Evolutionary conservation across 768 basidiomycete species (phyloP), one percentile per base, ranked within the genome.

Genomic region (Mycena albidolilacea): DNA sequence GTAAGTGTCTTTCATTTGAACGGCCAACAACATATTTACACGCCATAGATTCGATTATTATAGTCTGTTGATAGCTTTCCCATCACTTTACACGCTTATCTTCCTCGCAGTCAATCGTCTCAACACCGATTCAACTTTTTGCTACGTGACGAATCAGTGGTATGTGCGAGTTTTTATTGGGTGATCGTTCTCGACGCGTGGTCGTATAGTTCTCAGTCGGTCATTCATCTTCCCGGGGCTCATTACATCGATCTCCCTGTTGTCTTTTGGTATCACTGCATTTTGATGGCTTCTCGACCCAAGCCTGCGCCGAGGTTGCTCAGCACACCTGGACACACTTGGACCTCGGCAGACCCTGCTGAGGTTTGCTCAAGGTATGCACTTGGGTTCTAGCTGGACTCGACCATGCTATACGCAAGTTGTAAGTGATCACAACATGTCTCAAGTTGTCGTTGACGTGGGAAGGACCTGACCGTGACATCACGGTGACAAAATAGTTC

Each of bases 1-100:
- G 66, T 67, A n/a, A 59, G 66, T 44, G 8, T 59, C 12, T 21
- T 17, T 23, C 30, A n/a, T 10, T 37, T 15, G 46, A 17, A 35
- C 7, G 6, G 15, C 7, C n/a, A 57, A 48, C 12, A 59, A 59
- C 37, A 14, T 46, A 23, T 19, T 15, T 19, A 43, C n/a, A 35
- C 14, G 23, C 19, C 6, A 35, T 12, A 68, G 72, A 73, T 30
- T 44, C 72, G 7, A n/a, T 73, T 30, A 38, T 73, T 8, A 73
- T 69, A 37, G 72, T 74, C 3, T 10, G 70, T 55, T 35, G 11
- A 48, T 48, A 14, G 17, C 46, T 17, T 48, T 17, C 17, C 46
- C 17, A 48, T 48, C 46, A 48, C 46, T 48, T 5, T 48, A 19
- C 46, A 48, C 11, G 12, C 46, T 48, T 48, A 48, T 48, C 46